phyloP scores from a whole-genome alignment of 345 rosid genomes.

The Acer negundo region DNA sequence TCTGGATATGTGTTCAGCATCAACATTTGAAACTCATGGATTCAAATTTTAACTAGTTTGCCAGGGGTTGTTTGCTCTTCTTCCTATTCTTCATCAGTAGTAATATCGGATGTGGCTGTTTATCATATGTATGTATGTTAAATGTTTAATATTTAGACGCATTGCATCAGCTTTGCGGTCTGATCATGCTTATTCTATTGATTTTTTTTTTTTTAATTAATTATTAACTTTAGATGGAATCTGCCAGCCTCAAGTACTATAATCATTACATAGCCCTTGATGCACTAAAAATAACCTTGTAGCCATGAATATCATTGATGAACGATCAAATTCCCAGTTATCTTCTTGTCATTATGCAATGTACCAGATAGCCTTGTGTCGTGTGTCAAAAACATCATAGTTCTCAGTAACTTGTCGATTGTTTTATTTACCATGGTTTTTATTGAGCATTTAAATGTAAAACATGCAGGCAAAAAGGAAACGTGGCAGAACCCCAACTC shows the following conservation, averaged over 20 bases:
- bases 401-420: background rate
- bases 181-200: constrained; percentile 19
- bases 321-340: background rate
- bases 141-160: constrained; percentile 18
- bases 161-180: constrained; percentile 14
- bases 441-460: constrained; percentile 5
- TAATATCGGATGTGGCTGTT: constrained; percentile 33
- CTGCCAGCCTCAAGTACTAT: background rate
- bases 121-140: constrained; percentile 18
- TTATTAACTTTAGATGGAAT: background rate
- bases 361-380: background rate
- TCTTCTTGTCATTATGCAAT: background rate
- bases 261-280: background rate
- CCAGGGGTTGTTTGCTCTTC: constrained; percentile 44
- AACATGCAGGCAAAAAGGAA: constrained; percentile 59
- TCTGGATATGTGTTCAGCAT: constrained; percentile 56
- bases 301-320: background rate
- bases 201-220: constrained; percentile 13
- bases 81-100: constrained; percentile 39
- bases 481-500: constrained; percentile 71
- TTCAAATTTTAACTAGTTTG: constrained; percentile 54
- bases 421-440: background rate
- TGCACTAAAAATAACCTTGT: background rate
- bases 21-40: constrained; percentile 56
- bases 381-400: background rate